Evolutionary conservation across 805 yeast species (phyloP).

Genomic region (Metschnikowia kofuensis): DNA sequence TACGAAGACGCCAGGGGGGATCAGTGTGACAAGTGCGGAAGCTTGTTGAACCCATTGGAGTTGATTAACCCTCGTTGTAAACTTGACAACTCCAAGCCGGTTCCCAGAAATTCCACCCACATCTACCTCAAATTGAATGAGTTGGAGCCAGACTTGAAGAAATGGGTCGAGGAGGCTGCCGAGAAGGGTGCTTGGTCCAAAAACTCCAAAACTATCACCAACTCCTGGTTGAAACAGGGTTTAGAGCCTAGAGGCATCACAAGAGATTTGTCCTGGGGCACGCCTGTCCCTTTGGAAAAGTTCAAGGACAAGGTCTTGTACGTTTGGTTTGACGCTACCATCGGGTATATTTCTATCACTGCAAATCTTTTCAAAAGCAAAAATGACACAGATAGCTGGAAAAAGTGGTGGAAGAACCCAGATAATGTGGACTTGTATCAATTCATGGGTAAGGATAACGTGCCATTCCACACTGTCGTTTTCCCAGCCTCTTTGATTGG

Average conservation of each 20-base stretch:
- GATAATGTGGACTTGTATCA: constrained; percentile 85
- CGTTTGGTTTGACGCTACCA: constrained; percentile 99
- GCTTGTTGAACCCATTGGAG: constrained; percentile 85
- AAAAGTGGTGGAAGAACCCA: constrained; percentile 93
- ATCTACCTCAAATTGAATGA: constrained; percentile 80
- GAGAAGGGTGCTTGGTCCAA: constrained; percentile 85
- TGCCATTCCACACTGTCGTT: constrained; percentile 97
- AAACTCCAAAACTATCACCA: constrained; percentile 83
- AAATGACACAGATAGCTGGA: constrained; percentile 57
- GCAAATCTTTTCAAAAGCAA: constrained; percentile 72
- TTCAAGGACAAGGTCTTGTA: constrained; percentile 88
- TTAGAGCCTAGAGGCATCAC: constrained; percentile 93
- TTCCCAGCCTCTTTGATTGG: constrained; percentile 94
- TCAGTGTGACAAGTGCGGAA: constrained; percentile 97
- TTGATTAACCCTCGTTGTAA: constrained; percentile 94
- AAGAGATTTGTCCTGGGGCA: constrained; percentile 97
- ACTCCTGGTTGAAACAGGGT: constrained; percentile 93
- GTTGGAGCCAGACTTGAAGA: constrained; percentile 68
- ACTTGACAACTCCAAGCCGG: constrained; percentile 80
- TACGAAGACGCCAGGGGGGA: constrained; percentile 99
- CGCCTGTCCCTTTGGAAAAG: constrained; percentile 90
- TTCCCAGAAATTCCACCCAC: constrained; percentile 78
- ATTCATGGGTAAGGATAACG: constrained; percentile 99
- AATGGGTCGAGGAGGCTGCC: constrained; percentile 70
- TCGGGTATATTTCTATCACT: constrained; percentile 94